A percentile compares a stretch with the other conserved stretches of the same genome.
Evolutionary conservation across 208 protist species (phyloP).

Genomic region (Trichomonas tenax): DNA sequence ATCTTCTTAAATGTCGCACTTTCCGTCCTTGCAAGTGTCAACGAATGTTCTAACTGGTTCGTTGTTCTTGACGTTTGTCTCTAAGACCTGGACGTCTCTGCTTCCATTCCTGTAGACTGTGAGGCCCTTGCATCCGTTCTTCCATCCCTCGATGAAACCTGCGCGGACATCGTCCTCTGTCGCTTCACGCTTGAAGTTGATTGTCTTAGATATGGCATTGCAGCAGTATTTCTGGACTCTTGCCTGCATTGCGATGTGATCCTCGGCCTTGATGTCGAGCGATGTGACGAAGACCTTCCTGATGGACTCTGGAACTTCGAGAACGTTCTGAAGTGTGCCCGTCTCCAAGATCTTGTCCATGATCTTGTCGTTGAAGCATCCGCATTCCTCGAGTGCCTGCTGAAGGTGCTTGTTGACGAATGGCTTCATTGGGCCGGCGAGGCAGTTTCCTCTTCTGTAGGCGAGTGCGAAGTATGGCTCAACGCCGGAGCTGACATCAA

Average conservation of each 20-base stretch:
- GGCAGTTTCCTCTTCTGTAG: not conserved
- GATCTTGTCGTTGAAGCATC: not conserved
- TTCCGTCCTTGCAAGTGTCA: not conserved
- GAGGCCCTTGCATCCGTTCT: not conserved
- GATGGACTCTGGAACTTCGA: not conserved
- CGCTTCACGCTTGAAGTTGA: not conserved
- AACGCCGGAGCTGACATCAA: not conserved
- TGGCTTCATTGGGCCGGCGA: not conserved
- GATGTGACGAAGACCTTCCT: not conserved
- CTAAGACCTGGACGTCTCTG: not conserved
- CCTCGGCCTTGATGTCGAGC: not conserved
- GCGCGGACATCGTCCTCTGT: not conserved
- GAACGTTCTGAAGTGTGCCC: not conserved
- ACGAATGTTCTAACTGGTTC: not conserved
- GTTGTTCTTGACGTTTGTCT: not conserved
- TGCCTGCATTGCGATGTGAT: not conserved
- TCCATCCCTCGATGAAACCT: constrained; percentile 5
- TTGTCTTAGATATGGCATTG: not conserved
- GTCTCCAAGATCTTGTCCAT: not conserved
- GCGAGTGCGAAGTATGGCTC: constrained; percentile 3
- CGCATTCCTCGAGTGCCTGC: not conserved
- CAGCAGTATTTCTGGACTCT: not conserved
- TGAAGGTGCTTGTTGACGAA: not conserved
- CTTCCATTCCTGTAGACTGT: not conserved
- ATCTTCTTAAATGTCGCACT: not conserved